Evolutionary conservation across 352 stramenopile species (phyloP), one percentile per base, ranked within the genome.

Genomic region (Phytophthora pinifolia): DNA sequence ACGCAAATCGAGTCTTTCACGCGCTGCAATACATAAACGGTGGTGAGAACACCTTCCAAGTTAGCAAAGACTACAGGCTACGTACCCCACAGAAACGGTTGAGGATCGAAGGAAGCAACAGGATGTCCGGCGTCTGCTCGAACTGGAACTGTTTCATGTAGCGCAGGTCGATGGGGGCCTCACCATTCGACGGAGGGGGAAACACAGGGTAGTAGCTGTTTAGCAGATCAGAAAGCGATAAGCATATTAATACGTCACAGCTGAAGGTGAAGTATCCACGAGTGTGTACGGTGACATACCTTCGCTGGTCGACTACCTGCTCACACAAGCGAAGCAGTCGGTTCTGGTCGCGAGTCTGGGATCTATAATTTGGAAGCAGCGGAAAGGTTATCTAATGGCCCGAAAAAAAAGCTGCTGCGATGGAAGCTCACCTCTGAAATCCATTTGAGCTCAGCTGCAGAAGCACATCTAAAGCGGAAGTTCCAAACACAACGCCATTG

Each of bases 101-200:
- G 30, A 99, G 74, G 49, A 96, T 97, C 4, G 94, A 98, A 25
- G 96, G 96, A 15, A 98, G 63, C 45, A 99, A 72, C 32, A 99
- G 67, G 17, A 99, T 72, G 70, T 99, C 97, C 0, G 97, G 97
- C 1, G 83, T 96, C 34, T 90, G 70, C 22, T 94, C 85, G 44
- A 99, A 92, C 56, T 89, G 72, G 58, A 91, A 98, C 48, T 97
- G 70, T 33, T 94, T 82, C 62, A 94, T 87, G 57, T 97, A 93
- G 18, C 87, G 79, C 36, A 98, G 63, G 65, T 99, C 96, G 45
- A 98, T 81, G 36, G 93, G 90, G 0, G 74, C 81, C 25, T 92
- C 80, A 37, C 66, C 74, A 35, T 50, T 79, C 13, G 77, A 49
- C 2, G 79, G 80, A 10, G 82, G 83, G 7, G 85, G 85, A 46